Conservation (phyloP, 768 basidiomycete species). For the Cyclocybe cylindracea region DNA sequence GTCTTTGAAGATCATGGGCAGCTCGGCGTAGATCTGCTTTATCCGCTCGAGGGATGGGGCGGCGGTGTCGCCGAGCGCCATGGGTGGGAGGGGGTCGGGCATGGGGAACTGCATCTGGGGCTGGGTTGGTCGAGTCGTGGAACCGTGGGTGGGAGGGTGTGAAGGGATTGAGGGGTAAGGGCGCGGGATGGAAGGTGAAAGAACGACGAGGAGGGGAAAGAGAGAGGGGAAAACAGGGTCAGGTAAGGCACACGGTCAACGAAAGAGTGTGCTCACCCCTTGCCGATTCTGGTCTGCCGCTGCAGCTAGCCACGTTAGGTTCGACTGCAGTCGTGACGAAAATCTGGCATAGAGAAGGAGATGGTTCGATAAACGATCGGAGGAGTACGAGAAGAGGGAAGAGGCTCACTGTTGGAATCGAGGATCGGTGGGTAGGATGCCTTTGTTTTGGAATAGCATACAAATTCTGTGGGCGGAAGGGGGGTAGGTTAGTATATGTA, state of each 20-base stretch:
- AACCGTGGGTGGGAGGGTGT: too few relatives aligned
- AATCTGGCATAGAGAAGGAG: constrained; percentile 42
- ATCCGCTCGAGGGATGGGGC: constrained; percentile 54
- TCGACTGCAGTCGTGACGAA: constrained; percentile 61
- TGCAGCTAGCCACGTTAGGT: constrained; percentile 70
- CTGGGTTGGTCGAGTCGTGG: constrained; percentile 20
- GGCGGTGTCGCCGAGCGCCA: constrained; percentile 41
- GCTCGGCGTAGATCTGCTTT: constrained; percentile 60
- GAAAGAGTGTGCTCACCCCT: constrained; percentile 36
- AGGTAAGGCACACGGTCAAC: constrained; percentile 9
- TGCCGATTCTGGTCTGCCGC: constrained; percentile 59
- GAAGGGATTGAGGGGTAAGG: neutral
- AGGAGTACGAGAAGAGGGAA: constrained; percentile 3
- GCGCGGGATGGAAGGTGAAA: neutral
- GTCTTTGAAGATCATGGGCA: constrained; percentile 65
- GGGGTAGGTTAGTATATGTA: neutral
- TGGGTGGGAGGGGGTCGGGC: constrained; percentile 52
- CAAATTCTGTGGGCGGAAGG: constrained; percentile 47
- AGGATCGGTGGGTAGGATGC: constrained; percentile 45
- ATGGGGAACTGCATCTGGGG: constrained; percentile 46
- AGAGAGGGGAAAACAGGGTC: neutral
- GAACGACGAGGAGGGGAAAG: neutral
- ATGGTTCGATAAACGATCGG: constrained; percentile 4
- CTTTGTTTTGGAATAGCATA: constrained; percentile 59
- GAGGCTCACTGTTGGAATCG: constrained; percentile 58